These are phyloP conservation scores for Tetrapisispora arboricola DNA, from an alignment of 805 yeast species.

Conservation along the genomic window DNA sequence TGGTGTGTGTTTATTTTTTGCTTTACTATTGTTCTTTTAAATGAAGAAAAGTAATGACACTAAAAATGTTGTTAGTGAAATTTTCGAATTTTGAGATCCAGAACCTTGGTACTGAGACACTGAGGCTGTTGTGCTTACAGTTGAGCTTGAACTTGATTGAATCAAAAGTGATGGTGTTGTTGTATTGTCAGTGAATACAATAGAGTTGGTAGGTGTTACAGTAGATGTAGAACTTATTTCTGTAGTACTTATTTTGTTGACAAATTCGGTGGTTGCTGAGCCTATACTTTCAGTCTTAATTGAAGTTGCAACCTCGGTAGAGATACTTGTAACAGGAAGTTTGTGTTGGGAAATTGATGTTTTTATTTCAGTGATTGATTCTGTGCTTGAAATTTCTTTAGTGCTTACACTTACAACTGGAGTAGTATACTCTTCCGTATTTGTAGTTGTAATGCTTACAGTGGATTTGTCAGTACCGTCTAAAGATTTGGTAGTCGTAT, in stretches of 20 bases:
- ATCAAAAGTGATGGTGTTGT: not conserved
- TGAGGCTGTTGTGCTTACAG: not conserved
- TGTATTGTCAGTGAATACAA: not conserved
- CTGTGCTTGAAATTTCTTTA: too few relatives aligned
- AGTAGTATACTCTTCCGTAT: not conserved
- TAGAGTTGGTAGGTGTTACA: not conserved
- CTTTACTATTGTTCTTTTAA: not conserved
- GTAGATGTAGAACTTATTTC: not conserved
- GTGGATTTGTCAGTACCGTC: not conserved
- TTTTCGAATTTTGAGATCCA: not conserved
- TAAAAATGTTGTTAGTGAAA: not conserved
- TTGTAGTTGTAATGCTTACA: not conserved
- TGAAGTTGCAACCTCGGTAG: not conserved
- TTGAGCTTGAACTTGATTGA: not conserved
- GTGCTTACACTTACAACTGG: too few relatives aligned
- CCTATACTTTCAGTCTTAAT: not conserved
- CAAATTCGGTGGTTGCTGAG: not conserved
- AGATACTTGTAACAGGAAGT: not conserved
- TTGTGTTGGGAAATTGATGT: not conserved
- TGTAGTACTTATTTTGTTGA: too few relatives aligned
- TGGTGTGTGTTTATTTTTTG: not conserved
- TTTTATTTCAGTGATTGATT: too few relatives aligned
- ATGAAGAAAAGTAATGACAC: not conserved
- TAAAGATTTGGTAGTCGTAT: not conserved
- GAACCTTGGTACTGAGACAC: slow-evolving; percentile 1